phyloP scores from a whole-genome alignment of 371 early-diverging fungal species.

The Lichtheimia hyalospora region DNA sequence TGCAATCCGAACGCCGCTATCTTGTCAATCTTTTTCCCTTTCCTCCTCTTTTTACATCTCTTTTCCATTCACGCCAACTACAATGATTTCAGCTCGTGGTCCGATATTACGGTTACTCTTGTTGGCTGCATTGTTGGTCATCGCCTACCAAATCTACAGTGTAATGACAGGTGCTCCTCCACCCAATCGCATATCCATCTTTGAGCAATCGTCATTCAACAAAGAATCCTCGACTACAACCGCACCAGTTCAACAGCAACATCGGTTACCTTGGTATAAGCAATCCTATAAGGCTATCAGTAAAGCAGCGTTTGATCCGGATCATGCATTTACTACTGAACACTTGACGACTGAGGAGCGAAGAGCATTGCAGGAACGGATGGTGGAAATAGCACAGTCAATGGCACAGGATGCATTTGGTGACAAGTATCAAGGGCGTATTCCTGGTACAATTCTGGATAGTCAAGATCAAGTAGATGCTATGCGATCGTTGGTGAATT shows the following conservation, averaged over 20 bases:
- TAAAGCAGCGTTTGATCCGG: neutral
- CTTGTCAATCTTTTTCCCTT: constrained; percentile 1
- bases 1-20: too few relatives aligned
- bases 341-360: constrained; percentile 4
- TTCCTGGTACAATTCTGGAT: constrained; percentile 14
- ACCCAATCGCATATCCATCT: constrained; percentile 2
- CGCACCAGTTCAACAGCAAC: neutral
- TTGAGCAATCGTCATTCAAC: neutral
- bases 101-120: neutral
- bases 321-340: constrained; percentile 1
- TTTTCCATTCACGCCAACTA: neutral
- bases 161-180: constrained; percentile 1
- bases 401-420: constrained; percentile 6
- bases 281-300: neutral
- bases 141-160: constrained; percentile 1
- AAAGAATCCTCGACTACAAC: neutral
- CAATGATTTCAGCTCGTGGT: neutral
- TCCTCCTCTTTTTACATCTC: neutral
- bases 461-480: constrained; percentile 11
- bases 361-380: neutral
- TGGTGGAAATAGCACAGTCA: neutral
- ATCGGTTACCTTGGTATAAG: constrained; percentile 13
- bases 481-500: constrained; percentile 14
- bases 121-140: neutral
- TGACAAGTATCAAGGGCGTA: neutral